Evolutionary conservation across 306 rosid species (phyloP).

Genomic region (Inga leiocalycina): DNA sequence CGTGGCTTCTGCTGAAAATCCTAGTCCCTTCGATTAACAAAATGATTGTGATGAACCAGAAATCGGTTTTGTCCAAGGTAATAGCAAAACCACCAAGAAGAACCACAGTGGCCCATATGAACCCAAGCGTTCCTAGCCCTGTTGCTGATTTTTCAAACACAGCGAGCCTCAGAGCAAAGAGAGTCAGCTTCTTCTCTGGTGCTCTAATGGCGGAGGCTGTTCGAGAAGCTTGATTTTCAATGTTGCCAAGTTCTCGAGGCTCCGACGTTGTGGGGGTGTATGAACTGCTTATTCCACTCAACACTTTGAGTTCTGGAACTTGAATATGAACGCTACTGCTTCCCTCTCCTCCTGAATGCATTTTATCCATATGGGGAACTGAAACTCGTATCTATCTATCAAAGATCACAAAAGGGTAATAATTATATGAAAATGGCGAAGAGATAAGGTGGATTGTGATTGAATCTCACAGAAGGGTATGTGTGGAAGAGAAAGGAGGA

Average conservation of each 20-base stretch:
- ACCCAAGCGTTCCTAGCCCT: conserved; percentile 88
- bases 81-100: conserved; percentile 92
- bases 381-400: not conserved
- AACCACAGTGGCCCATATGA: conserved; percentile 95
- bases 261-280: conserved; percentile 60
- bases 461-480: not conserved
- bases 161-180: conserved; percentile 84
- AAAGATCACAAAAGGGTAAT: not conserved
- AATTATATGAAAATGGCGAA: not conserved
- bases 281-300: conserved; percentile 50
- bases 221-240: conserved; percentile 20
- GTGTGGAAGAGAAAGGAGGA: not conserved
- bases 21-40: conserved; percentile 82
- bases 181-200: conserved; percentile 86
- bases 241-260: conserved; percentile 39
- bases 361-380: conserved; percentile 47
- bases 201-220: conserved; percentile 45
- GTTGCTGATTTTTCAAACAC: conserved; percentile 90
- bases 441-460: not conserved
- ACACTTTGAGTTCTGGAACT: conserved; percentile 46
- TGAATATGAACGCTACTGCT: conserved; percentile 52
- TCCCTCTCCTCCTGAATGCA: conserved; percentile 41
- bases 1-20: conserved; percentile 93
- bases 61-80: conserved; percentile 69
- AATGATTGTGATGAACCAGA: conserved; percentile 88